Evolutionary conservation across 345 rosid genomes (phyloP).

Genomic region (Durio zibethinus): DNA sequence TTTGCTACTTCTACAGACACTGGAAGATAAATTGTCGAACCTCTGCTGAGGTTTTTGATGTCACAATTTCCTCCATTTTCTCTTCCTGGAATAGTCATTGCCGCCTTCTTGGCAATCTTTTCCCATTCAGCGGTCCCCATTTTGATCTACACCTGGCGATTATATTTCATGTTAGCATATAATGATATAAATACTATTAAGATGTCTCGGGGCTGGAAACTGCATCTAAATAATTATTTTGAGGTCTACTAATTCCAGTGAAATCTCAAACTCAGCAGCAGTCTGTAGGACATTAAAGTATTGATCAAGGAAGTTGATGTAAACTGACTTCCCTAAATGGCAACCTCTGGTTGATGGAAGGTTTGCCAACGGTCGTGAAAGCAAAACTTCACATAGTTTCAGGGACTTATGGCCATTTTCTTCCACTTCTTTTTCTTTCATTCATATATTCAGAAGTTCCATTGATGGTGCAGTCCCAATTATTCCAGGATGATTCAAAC

Average conservation of each 20-base stretch:
- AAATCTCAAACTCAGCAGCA: neutral
- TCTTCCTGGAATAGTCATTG: constrained; percentile 87
- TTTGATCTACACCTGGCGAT: constrained; percentile 44
- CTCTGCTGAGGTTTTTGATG: constrained; percentile 83
- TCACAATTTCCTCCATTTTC: constrained; percentile 98
- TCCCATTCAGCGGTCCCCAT: constrained; percentile 74
- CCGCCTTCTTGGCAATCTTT: constrained; percentile 66
- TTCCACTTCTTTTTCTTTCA: constrained; percentile 70
- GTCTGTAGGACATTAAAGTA: neutral
- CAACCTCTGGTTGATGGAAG: constrained; percentile 75
- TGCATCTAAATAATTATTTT: neutral
- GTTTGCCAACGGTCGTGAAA: constrained; percentile 71
- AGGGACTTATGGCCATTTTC: constrained; percentile 49
- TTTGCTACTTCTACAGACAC: constrained; percentile 91
- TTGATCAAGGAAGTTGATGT: neutral
- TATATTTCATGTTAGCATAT: constrained; percentile 14
- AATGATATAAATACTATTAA: neutral
- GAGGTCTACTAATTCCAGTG: neutral
- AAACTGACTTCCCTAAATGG: constrained; percentile 58
- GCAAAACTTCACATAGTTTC: constrained; percentile 75
- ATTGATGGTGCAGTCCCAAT: constrained; percentile 85
- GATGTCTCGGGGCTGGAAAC: neutral
- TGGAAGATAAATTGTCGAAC: constrained; percentile 80
- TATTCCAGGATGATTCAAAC: constrained; percentile 83
- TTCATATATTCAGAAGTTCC: constrained; percentile 75